Base-by-base conservation (phyloP, 2,329 filamentous ascomycete genomes). In the Lasiodiplodia sp. region DNA sequence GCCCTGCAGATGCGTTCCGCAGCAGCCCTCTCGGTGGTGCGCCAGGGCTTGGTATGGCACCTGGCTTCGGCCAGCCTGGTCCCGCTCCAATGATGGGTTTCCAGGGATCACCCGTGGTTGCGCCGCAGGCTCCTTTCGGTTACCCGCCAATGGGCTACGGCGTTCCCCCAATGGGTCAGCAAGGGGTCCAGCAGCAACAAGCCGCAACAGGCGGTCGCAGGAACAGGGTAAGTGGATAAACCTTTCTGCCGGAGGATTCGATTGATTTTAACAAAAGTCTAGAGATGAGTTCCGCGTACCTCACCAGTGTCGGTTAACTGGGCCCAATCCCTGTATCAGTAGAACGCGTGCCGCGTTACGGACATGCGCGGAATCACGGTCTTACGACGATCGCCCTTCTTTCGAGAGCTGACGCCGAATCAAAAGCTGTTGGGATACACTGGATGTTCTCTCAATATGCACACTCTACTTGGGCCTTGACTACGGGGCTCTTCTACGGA, bases 21-120 rank as follows among this genome's bases (percentile, higher is more conserved):
- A 65, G 57, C 60, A 55, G 47, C 25, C 47, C 66, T 31, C 56
- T 68, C 23, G 65, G 65, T 37, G 58, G 49, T 56, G 67, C 67
- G 23, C 58, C 58, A 34, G 60, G 67, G 21, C 67, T 65, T n/a
- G 67, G 57, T 25, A 64, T 68, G 67, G 58, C 58, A 16, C 49
- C 67, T 16, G 58, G 58, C 25, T 68, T 68, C 28, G 66, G 66
- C 10, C 57, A 60, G 25, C 66, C 66, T 2, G 55, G 55, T 16
- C 65, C 65, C 38, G 65, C 65, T 14, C 65, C 57, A 1, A 68
- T 68, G 67, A 57, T 68, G 58, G 67, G 67, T 12, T 64, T 68
- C 31, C 58, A 55, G 23, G 67, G 67, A 7, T 56, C 44, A 28
- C 58, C 67, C 34, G 66, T 55, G 12, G 49, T 68, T 51, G 38